Evolutionary conservation across 192 early-diverging fungal genomes (phyloP), one percentile per base, ranked within the genome.

Genomic region (Entrophospora sp.): DNA sequence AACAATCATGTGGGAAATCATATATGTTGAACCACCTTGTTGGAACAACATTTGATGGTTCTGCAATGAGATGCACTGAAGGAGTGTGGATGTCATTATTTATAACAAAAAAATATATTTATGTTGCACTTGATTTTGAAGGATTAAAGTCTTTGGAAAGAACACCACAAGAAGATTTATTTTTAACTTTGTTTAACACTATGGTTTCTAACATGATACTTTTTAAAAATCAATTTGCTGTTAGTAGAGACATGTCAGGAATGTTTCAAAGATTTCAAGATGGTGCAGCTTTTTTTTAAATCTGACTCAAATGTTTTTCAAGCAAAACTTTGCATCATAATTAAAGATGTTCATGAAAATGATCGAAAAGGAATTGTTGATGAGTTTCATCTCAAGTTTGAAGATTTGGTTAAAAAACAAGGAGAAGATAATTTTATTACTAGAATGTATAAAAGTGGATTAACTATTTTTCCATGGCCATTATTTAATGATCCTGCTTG

Each of bases 191-290:
- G 1, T 30, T 57, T 9, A 46, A 46, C 20, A 18, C 66, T 0
- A 4, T 20, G 10, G 20, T 46, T 12, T 59, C 56, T 16, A 59
- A 59, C 18, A 34, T 59, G n/a, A 14, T 59, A 20, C 13, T 59
- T 12, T 59, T 59, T 38, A 61, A 61, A 37, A 59, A 31, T 45
- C 53, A 59, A 24, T 68, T 68, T 32, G 25, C 66, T 16, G 27
- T 68, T 0, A 59, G 30, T 24, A 12, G 66, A 28, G 66, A 69
- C 48, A 69, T 69, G 14, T 69, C 67, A 7, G 12, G 28, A 48
- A 69, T 69, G 67, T 69, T 69, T 30, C 56, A 69, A 32, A 27
- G 67, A 16, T 69, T 69, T 46, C 67, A 69, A 27, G 67, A 52
- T 28, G 46, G 63, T 5, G 27, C 48, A 25, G 36, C 5, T 22